Conservation (phyloP, 257 asterid genomes). For the Thymus quinquecostatus region DNA sequence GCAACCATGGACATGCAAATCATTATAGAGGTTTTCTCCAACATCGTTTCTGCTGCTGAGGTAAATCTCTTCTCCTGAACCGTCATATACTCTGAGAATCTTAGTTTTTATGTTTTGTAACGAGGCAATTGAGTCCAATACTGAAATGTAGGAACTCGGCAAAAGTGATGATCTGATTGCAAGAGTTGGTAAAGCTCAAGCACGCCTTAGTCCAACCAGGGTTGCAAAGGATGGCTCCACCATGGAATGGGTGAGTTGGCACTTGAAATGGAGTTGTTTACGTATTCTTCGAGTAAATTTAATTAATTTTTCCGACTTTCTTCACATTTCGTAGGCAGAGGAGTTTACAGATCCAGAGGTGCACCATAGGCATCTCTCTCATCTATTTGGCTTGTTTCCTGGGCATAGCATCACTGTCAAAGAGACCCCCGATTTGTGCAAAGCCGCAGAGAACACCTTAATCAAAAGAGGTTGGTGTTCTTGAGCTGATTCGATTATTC, state of each 20-base stretch:
- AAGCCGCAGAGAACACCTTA: conserved; percentile 64
- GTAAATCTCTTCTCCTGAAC: conserved; percentile 35
- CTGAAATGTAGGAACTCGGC: conserved; percentile 58
- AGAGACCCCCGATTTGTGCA: conserved; percentile 61
- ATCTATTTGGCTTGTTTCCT: conserved; percentile 76
- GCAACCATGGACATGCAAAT: conserved; percentile 83
- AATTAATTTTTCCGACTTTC: background rate
- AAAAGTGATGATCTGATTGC: conserved; percentile 51
- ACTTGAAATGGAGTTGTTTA: conserved; percentile 1
- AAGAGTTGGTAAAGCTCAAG: conserved; percentile 63
- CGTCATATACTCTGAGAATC: background rate
- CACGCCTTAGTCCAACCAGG: conserved; percentile 59
- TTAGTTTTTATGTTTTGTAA: background rate
- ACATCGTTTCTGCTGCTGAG: conserved; percentile 71
- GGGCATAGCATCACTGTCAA: conserved; percentile 64
- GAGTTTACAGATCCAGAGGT: conserved; percentile 74
- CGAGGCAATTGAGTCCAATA: conserved; percentile 9
- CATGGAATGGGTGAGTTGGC: conserved; percentile 79
- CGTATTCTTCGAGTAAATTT: background rate
- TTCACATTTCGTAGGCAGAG: conserved; percentile 50
- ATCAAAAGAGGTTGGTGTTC: conserved; percentile 59
- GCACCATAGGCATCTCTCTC: conserved; percentile 80
- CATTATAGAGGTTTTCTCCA: conserved; percentile 61
- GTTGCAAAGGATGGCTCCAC: conserved; percentile 72
- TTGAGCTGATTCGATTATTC: background rate